Evolutionary conservation across 331 rosid genomes (phyloP), one percentile per base, ranked within the genome.

Genomic region (Pyracantha coccinea): DNA sequence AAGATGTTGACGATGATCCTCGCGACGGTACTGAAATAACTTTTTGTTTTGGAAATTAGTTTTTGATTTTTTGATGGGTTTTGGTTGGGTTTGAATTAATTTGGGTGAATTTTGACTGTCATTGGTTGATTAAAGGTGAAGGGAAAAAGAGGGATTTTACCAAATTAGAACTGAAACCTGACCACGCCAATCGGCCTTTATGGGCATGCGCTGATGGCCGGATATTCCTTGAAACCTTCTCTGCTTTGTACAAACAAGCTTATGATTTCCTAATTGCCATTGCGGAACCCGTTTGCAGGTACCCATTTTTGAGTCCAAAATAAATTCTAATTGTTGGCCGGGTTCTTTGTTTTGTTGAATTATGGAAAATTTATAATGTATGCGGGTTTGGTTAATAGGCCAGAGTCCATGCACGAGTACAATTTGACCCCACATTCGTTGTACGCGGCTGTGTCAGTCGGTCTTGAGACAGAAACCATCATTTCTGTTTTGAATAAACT

Each of bases 221-320:
- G n/a, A 90, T 93, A 67, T 93, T 93, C 79, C 95, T 93, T 2
- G 98, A 93, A 84, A 93, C 97, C 15, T 93, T 90, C 83, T 93
- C 97, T 14, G 83, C 95, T 71, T 69, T 90, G 81, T 90, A 89
- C 71, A 91, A 91, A 66, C 98, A 93, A 81, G 98, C 98, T 60
- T 91, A 89, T 41, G 98, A 93, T 82, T 93, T 93, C 57, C 96
- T 93, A 64, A 93, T 93, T 50, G 98, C 96, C 76, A 91, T 91
- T 20, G 97, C 96, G 0, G 97, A 93, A 77, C 98, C 96, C 19
- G 98, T 93, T 82, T 93, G 97, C 91, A 88, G 97, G 97, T 93
- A 81, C 38, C 59, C 14, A 11, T 16, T 74, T 73, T 45, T 5
- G 31, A 32, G 68, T 50, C 15, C 54, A 5, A 4, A 19, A 19